phyloP scores from a whole-genome alignment of 306 rosid species.

The Fragaria nilgerrensis region DNA sequence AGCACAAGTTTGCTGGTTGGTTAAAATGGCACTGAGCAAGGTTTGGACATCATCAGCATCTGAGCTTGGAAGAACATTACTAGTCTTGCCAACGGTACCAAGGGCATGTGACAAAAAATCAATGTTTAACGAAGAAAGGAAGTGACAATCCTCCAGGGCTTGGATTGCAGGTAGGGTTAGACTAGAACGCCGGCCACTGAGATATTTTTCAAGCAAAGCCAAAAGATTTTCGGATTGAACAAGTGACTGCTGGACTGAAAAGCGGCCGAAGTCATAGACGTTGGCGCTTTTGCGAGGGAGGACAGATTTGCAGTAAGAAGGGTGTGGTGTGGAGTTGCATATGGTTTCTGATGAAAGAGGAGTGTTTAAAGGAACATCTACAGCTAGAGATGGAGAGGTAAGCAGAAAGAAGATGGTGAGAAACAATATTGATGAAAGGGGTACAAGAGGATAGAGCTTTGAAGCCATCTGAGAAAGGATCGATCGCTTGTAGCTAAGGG shows the following conservation, averaged over 20 bases:
- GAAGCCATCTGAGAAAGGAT: constrained; percentile 25
- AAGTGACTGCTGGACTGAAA: constrained; percentile 28
- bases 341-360: constrained; percentile 17
- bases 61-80: constrained; percentile 21
- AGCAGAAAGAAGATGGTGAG: constrained; percentile 14
- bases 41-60: constrained; percentile 38
- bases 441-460: constrained; percentile 9
- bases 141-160: constrained; percentile 33
- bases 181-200: constrained; percentile 8
- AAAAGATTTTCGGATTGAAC: constrained; percentile 22
- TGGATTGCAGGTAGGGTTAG: constrained; percentile 17
- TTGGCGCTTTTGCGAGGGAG: constrained; percentile 25
- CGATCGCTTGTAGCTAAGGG: background rate
- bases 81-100: background rate
- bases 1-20: constrained; percentile 39
- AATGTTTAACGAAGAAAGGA: constrained; percentile 23
- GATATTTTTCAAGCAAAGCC: constrained; percentile 15
- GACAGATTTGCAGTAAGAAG: constrained; percentile 33
- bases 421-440: background rate
- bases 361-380: constrained; percentile 21
- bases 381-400: constrained; percentile 10
- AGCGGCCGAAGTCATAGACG: constrained; percentile 30
- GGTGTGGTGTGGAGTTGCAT: constrained; percentile 32
- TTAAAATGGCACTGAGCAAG: constrained; percentile 37
- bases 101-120: constrained; percentile 19